Conservation (phyloP, 495 filamentous ascomycete species). For the Aspergillus biplanus region DNA sequence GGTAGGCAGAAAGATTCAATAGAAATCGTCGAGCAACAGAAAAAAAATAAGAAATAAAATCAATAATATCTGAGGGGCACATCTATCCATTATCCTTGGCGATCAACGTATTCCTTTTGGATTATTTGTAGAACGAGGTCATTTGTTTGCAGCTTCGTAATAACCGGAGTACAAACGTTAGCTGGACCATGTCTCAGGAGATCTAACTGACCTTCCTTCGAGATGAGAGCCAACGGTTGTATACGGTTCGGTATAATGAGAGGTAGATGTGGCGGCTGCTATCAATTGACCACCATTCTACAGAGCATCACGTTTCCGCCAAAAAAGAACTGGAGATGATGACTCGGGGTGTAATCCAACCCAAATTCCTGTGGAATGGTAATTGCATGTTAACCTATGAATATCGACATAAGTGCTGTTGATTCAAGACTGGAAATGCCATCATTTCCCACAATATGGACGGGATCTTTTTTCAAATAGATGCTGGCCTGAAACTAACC, state of each 20-base stretch:
- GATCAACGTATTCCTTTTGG: slow-evolving; percentile 22
- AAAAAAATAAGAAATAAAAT: background rate
- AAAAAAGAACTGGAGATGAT: slow-evolving; percentile 5
- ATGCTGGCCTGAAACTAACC: slow-evolving; percentile 22
- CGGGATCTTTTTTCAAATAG: slow-evolving; percentile 21
- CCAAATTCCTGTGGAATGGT: slow-evolving; percentile 13
- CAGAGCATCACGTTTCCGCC: slow-evolving; percentile 4
- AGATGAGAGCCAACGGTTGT: slow-evolving; percentile 17
- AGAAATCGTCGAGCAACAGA: background rate
- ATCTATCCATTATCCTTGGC: slow-evolving; percentile 18
- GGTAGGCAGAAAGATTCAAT: slow-evolving; percentile 12
- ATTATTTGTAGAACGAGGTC: slow-evolving; percentile 15
- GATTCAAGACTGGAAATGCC: slow-evolving; percentile 17
- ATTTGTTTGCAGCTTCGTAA: slow-evolving; percentile 20
- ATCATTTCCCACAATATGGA: slow-evolving; percentile 20
- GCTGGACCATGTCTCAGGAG: slow-evolving; percentile 19
- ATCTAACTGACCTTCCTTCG: slow-evolving; percentile 16
- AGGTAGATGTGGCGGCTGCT: slow-evolving; percentile 8
- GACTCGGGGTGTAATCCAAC: slow-evolving; percentile 7
- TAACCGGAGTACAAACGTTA: slow-evolving; percentile 16
- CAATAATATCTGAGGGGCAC: slow-evolving; percentile 13
- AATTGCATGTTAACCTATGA: slow-evolving; percentile 16
- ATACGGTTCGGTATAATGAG: slow-evolving; percentile 11
- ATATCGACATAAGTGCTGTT: slow-evolving; percentile 22
- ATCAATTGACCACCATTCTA: slow-evolving; percentile 8